Evolutionary conservation across 2,329 filamentous ascomycete species (phyloP).

Genomic region (Onygena corvina): DNA sequence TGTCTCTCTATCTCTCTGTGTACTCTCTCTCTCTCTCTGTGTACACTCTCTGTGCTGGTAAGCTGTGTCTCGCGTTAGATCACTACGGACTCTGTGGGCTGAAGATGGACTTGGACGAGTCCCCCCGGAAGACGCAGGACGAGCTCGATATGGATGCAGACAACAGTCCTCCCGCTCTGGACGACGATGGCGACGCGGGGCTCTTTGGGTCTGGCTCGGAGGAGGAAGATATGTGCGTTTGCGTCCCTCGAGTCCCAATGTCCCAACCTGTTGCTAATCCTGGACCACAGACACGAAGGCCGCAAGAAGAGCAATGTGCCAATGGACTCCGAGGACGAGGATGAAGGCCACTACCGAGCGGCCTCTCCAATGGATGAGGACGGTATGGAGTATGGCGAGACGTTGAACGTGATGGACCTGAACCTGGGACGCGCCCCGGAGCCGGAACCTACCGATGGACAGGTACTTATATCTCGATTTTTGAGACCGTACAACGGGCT

Average conservation of each 20-base stretch:
- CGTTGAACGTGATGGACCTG: conserved; percentile 43
- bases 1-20: too few species aligned
- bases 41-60: too few species aligned
- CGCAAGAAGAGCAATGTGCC: conserved; percentile 46
- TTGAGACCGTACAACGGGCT: not conserved
- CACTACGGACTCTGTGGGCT: too few species aligned
- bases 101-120: conserved; percentile 1
- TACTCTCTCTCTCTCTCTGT: too few species aligned
- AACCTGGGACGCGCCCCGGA: conserved; percentile 46
- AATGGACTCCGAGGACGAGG: conserved; percentile 52
- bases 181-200: conserved; percentile 28
- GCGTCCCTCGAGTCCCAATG: not conserved
- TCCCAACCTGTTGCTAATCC: too few species aligned
- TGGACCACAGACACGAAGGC: conserved; percentile 23
- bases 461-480: conserved; percentile 22
- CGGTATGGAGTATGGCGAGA: conserved; percentile 34
- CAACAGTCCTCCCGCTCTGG: conserved; percentile 14
- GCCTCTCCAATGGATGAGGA: conserved; percentile 36
- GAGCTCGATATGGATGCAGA: conserved; percentile 12
- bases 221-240: conserved; percentile 27
- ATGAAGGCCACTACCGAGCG: conserved; percentile 43
- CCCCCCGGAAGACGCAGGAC: not conserved
- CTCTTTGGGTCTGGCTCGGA: conserved; percentile 39
- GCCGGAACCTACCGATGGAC: conserved; percentile 38
- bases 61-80: too few species aligned